Conservation (phyloP, 2,329 filamentous ascomycete species). For the Penicillium verrucosum region DNA sequence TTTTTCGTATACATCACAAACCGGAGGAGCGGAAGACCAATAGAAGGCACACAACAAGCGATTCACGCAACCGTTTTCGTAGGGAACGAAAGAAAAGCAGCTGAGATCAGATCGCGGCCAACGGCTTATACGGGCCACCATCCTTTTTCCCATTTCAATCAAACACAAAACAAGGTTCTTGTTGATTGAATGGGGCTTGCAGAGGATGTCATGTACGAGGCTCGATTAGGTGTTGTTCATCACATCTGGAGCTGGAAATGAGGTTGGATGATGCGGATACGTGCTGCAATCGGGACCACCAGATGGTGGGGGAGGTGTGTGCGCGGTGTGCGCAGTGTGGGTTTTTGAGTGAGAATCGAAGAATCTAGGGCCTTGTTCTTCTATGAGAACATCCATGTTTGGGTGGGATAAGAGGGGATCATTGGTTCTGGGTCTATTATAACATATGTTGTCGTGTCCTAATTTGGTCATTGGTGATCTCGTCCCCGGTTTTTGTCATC, state of each 20-base stretch:
- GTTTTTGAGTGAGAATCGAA: neutral
- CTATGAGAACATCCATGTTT: no score
- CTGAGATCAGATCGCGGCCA: constrained; percentile 4
- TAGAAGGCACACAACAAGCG: neutral
- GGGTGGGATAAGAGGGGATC: neutral
- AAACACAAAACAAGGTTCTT: neutral
- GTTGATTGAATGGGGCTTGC: neutral
- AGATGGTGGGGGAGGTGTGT: neutral
- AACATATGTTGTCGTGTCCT: neutral
- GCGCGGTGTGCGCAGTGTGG: neutral
- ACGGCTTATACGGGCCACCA: constrained; percentile 9
- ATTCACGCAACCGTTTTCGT: neutral
- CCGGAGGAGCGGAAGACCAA: neutral
- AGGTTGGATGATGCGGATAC: neutral
- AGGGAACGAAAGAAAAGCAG: neutral
- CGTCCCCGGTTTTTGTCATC: neutral
- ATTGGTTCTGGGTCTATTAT: neutral
- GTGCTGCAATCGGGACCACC: neutral
- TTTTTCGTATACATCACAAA: neutral
- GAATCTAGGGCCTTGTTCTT: no score
- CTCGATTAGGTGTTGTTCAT: neutral
- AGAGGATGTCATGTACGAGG: neutral
- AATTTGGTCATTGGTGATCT: neutral
- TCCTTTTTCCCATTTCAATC: neutral
- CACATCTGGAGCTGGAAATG: neutral